Evolutionary conservation across 805 yeast species (phyloP).

Genomic region (Teunomyces kruisii): DNA sequence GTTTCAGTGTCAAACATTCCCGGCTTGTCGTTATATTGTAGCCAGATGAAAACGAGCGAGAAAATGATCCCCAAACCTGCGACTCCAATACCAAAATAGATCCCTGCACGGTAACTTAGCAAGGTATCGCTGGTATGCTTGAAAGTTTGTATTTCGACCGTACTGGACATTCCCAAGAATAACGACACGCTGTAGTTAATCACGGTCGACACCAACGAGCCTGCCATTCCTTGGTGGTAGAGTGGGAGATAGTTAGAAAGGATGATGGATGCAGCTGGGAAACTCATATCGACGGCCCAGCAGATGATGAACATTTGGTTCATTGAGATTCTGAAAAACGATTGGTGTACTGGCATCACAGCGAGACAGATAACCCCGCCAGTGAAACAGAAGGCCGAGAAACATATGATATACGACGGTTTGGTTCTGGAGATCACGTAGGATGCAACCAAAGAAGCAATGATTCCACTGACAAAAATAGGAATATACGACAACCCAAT

Average conservation of each 20-base stretch:
- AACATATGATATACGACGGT: constrained; percentile 50
- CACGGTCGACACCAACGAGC: constrained; percentile 67
- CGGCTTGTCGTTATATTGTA: constrained; percentile 6
- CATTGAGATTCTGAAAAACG: constrained; percentile 58
- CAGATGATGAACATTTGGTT: constrained; percentile 56
- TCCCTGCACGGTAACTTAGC: constrained; percentile 55
- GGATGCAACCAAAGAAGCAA: constrained; percentile 56
- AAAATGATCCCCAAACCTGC: constrained; percentile 46
- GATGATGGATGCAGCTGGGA: constrained; percentile 70
- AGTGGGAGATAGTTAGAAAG: constrained; percentile 59
- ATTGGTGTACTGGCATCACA: constrained; percentile 56
- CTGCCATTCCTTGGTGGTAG: constrained; percentile 75
- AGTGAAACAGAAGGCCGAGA: constrained; percentile 54
- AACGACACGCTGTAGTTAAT: constrained; percentile 70
- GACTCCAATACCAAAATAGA: constrained; percentile 61
- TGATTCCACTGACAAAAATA: constrained; percentile 52
- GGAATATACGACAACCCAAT: constrained; percentile 43
- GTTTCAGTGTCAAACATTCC: constrained; percentile 9
- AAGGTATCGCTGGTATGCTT: constrained; percentile 17
- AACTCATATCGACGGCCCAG: constrained; percentile 78
- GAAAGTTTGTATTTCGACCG: constrained; percentile 47
- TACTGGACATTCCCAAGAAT: constrained; percentile 70
- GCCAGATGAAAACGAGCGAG: constrained; percentile 21
- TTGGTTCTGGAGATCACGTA: constrained; percentile 44
- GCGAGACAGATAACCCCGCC: constrained; percentile 55